These are phyloP conservation scores for Parachaetomium inaequale DNA, from an alignment of 495 filamentous ascomycete species.

Conservation along the genomic window DNA sequence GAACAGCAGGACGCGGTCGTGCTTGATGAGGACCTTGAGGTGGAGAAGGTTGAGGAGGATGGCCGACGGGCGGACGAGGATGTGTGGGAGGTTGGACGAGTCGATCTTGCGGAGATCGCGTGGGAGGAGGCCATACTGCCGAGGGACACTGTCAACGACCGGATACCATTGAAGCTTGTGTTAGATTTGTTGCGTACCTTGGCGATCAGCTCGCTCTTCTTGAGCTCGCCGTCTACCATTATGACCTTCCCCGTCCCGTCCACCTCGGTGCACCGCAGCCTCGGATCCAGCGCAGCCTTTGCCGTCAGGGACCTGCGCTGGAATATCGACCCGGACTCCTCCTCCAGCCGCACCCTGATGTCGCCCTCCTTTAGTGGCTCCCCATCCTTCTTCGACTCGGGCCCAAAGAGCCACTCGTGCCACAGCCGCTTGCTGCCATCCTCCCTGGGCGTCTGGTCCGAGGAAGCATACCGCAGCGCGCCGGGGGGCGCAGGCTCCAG, in stretches of 20 bases:
- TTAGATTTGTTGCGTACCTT: conserved; percentile 62
- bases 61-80: conserved; percentile 87
- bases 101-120: conserved; percentile 97
- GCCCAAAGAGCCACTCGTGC: conserved; percentile 54
- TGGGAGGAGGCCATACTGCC: conserved; percentile 86
- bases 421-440: conserved; percentile 44
- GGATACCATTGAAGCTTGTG: neutral
- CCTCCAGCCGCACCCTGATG: conserved; percentile 48
- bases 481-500: conserved; percentile 13
- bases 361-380: conserved; percentile 49
- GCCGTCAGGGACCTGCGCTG: conserved; percentile 60
- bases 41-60: conserved; percentile 95
- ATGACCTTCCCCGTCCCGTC: conserved; percentile 91
- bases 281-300: conserved; percentile 74
- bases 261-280: conserved; percentile 89
- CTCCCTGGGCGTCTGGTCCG: conserved; percentile 34
- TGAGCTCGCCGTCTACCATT: conserved; percentile 93
- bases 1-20: conserved; percentile 89
- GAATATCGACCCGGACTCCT: conserved; percentile 50
- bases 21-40: conserved; percentile 88
- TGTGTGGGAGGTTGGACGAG: conserved; percentile 95
- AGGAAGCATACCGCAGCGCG: conserved; percentile 36
- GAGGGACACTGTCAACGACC: neutral
- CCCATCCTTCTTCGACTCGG: conserved; percentile 30
- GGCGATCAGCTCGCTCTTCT: conserved; percentile 92